Evolutionary conservation across 108 stramenopile genomes (phyloP).

Genomic region (Cyclotella distinguenda): DNA sequence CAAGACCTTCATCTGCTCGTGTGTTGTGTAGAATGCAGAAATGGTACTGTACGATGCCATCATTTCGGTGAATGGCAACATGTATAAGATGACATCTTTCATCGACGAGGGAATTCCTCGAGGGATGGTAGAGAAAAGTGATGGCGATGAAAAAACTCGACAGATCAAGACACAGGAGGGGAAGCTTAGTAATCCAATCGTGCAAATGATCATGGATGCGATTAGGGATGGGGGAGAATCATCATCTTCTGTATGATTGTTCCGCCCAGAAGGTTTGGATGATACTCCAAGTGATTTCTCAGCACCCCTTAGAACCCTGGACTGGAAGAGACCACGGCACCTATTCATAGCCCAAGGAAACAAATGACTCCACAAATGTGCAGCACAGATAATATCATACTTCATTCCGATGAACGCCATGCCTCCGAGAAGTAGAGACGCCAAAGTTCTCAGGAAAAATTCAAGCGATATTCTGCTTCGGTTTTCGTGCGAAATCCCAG

Average conservation of each 20-base stretch:
- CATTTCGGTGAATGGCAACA: slow-evolving; percentile 74
- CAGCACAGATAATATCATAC: slow-evolving; percentile 63
- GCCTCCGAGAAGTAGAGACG: slow-evolving; percentile 51
- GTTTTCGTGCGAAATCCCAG: neutral
- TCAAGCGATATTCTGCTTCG: neutral
- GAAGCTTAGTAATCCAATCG: neutral
- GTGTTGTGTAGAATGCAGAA: slow-evolving; percentile 45
- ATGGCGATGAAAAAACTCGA: slow-evolving; percentile 25
- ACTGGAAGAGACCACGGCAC: slow-evolving; percentile 1
- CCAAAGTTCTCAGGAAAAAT: slow-evolving; percentile 35
- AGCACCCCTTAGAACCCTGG: too few species aligned
- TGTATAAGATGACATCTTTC: slow-evolving; percentile 32
- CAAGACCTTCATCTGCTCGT: slow-evolving; percentile 40
- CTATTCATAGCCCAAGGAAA: slow-evolving; percentile 43
- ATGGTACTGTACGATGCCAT: slow-evolving; percentile 61
- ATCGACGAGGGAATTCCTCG: neutral
- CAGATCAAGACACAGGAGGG: slow-evolving; percentile 30
- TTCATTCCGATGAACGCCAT: slow-evolving; percentile 60
- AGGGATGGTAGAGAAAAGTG: slow-evolving; percentile 1
- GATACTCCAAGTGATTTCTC: neutral
- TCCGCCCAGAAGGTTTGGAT: neutral
- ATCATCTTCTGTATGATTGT: neutral
- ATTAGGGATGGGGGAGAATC: slow-evolving; percentile 14
- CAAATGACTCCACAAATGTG: slow-evolving; percentile 73
- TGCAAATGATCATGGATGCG: slow-evolving; percentile 5